Base-by-base conservation (phyloP, 2,329 filamentous ascomycete species). In the Claviceps maximensis region DNA sequence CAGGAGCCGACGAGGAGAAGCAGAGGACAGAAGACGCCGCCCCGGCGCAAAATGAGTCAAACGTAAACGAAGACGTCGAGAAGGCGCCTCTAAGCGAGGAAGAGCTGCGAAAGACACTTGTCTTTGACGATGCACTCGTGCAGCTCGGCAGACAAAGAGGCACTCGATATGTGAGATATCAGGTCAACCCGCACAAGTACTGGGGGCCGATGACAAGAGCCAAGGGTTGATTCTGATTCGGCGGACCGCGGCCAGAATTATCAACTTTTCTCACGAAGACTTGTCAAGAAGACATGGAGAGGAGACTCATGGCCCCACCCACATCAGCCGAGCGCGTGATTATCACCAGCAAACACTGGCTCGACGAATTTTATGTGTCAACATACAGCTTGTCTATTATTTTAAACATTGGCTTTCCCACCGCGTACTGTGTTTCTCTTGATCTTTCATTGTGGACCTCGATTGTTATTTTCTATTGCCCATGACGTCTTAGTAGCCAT, bases 141-240 rank as follows among this genome's bases (percentile, higher is more conserved):
- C 66, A 74, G 52, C 74, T 96, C 13, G 91, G 90, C 0, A 83
- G 76, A 59, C 83, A 88, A 55, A 78, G 74, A 57, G 77, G 79
- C 51, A 76, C 73, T 55, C 85, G 83, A 58, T 75, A 94, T 47
- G 82, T 94, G 52, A 77, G 91, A 57, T 98, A 96, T 68, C 93
- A 95, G 71, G 71, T 84, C 56, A 97, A 97, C 65, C 93, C 93
- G 47, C 76, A 85, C 55, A 84, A 89, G 63, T 93, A 97, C 66
- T 98, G 93, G 93, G 93, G 93, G 0, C 93, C 93, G 1, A 82
- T 95, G 80, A 74, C 71, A 51, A 72, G 73, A 58, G 79, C 79
- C 27, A 74, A 67, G 58, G 73, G 55, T 15, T 55, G 45, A 51
- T 33, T n/a, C 31, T 33, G 36, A 38, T 38, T 38, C 5, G 15